Percentiles rank a stretch among this genome's conserved stretches.
These are phyloP conservation scores for Sequoiadendron giganteum DNA, from an alignment of 75 land plant genomes.

Conservation along the genomic window DNA sequence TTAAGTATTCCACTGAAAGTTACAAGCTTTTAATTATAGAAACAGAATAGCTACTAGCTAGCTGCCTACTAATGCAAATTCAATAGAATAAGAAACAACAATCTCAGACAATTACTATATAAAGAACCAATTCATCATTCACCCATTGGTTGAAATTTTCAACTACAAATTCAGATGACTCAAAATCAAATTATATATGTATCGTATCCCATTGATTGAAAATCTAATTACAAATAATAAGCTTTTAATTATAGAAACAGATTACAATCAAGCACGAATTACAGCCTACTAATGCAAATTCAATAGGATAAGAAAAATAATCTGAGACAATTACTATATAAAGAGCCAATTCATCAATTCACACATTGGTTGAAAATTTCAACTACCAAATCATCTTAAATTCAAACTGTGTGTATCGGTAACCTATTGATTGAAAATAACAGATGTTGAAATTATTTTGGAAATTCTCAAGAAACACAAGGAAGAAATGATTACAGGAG, in stretches of 20 bases:
- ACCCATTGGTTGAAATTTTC: background rate
- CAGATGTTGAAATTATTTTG: background rate
- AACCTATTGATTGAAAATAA: background rate
- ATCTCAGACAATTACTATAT: no score
- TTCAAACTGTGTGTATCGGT: background rate
- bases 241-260: background rate
- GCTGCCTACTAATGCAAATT: background rate
- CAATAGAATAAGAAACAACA: background rate
- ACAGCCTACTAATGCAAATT: background rate
- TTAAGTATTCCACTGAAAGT: no score
- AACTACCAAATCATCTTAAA: background rate
- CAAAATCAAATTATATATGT: background rate
- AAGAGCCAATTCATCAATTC: no score
- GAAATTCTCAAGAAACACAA: background rate
- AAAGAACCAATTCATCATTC: no score
- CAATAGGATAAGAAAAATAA: background rate
- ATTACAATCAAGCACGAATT: background rate
- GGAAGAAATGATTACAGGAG: conserved; percentile 52
- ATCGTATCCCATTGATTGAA: background rate
- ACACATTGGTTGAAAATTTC: background rate
- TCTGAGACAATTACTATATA: no score
- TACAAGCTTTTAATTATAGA: background rate
- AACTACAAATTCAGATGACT: background rate
- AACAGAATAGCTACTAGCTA: background rate
- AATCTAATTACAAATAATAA: background rate